Base-by-base conservation (phyloP, 768 basidiomycete species). In the Infundibulicybe gibba region DNA sequence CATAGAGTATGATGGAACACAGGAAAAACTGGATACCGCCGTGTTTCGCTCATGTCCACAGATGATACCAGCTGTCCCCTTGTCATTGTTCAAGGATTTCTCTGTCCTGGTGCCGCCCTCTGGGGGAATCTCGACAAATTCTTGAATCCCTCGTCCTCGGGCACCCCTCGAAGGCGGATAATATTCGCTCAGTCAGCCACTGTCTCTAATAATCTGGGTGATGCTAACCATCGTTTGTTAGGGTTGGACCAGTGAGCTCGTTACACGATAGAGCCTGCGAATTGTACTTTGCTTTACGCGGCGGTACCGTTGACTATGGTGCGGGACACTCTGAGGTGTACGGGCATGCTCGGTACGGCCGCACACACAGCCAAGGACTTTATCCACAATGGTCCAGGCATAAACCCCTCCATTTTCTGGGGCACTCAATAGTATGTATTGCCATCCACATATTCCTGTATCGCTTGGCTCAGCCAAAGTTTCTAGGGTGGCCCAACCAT, bases 241-340 rank as follows among this genome's bases (percentile, higher is more conserved):
- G 76, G 41, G 68, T 75, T 5, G 77, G 77, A 1, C 73, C 76
- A 20, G 74, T 75, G 32, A 76, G 76, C 56, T 77, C 75, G 1
- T 50, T 80, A 40, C 76, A 78, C 46, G 77, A 80, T 52, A 55
- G 77, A 35, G 77, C 76, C 12, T 78, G 77, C 54, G 76, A 79
- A 51, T 56, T 76, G 9, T 78, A 68, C 58, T 76, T 75, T 51
- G 59, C 65, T 6, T 50, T 80, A 10, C 49, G 61, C 17, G 78
- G 78, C 6, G 76, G 76, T 3, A 71, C 60, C 46, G 74, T 79
- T 10, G 76, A 78, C 52, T 78, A 80, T 48, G 76, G 76, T 3
- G 64, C 54, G 17, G 59, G 64, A 31, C 77, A 78, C 49, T 60
- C 72, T n/a, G 43, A 37, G n/a, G 44, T 45, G 14, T 61, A 71